Percentiles rank a stretch among this genome's conserved stretches.
These are phyloP conservation scores for Linnemannia elongata DNA, from an alignment of 192 early-diverging fungal genomes.

Conservation along the genomic window DNA sequence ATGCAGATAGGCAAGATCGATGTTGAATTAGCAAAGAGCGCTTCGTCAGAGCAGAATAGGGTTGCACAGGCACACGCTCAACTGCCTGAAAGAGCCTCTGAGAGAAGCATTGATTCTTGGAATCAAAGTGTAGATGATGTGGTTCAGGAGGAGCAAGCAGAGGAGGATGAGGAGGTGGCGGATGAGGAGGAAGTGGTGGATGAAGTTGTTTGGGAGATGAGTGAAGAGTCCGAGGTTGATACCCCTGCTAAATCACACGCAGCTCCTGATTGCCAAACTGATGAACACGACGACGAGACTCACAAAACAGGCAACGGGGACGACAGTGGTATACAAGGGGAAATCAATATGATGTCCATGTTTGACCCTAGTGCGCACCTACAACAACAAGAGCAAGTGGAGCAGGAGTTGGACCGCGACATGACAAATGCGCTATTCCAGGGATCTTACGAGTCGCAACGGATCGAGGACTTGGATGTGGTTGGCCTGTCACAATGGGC, in stretches of 20 bases:
- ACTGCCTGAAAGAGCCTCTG: neutral
- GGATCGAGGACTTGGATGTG: constrained; percentile 40
- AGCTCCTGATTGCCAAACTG: neutral
- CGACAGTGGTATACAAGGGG: neutral
- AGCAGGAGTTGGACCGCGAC: neutral
- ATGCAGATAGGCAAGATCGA: neutral
- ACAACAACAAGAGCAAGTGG: neutral
- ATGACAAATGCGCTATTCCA: neutral
- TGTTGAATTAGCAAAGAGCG: neutral
- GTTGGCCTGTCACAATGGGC: constrained; percentile 16
- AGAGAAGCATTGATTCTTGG: neutral
- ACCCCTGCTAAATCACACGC: neutral
- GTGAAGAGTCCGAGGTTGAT: constrained; percentile 15
- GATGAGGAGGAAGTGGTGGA: constrained; percentile 12
- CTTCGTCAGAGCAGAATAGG: neutral
- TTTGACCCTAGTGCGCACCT: neutral
- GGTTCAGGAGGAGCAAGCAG: neutral
- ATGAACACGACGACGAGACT: neutral
- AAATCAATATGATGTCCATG: too few species aligned
- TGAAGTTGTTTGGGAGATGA: constrained; percentile 38
- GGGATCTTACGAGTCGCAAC: constrained; percentile 18
- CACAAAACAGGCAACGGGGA: neutral
- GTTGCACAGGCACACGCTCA: neutral
- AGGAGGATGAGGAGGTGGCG: neutral
- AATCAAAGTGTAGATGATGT: neutral